Conservation (phyloP, 148 eudicot species). For the Rhododendron mucronatum region DNA sequence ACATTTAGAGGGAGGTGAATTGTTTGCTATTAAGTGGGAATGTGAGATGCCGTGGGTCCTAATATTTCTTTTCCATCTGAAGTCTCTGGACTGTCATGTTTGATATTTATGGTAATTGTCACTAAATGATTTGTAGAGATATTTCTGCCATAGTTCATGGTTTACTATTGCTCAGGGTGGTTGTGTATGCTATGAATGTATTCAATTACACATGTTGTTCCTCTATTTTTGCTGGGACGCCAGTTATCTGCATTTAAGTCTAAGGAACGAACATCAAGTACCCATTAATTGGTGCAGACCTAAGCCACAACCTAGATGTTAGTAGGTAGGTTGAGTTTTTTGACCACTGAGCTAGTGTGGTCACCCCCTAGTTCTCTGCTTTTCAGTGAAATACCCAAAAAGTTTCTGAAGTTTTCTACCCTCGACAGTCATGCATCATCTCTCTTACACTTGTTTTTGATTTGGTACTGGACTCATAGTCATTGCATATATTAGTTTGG, state of each 20-base stretch:
- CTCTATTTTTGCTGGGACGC: background rate
- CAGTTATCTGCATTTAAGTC: background rate
- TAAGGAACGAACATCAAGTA: background rate
- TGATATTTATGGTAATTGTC: background rate
- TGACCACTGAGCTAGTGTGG: background rate
- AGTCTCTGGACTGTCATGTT: background rate
- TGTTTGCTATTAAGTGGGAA: background rate
- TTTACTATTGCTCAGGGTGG: background rate
- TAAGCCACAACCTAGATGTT: background rate
- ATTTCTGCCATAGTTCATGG: background rate
- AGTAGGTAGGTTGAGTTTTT: background rate
- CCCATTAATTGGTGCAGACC: background rate
- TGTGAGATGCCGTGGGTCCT: background rate
- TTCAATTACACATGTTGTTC: background rate
- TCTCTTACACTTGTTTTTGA: background rate
- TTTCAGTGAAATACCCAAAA: background rate
- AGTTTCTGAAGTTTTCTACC: background rate
- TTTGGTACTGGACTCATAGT: background rate
- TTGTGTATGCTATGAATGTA: background rate
- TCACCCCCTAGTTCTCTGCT: background rate
- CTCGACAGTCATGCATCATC: background rate
- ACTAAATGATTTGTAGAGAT: background rate
- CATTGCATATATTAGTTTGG: background rate
- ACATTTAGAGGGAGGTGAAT: background rate
- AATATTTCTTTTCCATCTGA: background rate